Base-by-base conservation (phyloP, 495 filamentous ascomycete species). In the Parmelia sp. region DNA sequence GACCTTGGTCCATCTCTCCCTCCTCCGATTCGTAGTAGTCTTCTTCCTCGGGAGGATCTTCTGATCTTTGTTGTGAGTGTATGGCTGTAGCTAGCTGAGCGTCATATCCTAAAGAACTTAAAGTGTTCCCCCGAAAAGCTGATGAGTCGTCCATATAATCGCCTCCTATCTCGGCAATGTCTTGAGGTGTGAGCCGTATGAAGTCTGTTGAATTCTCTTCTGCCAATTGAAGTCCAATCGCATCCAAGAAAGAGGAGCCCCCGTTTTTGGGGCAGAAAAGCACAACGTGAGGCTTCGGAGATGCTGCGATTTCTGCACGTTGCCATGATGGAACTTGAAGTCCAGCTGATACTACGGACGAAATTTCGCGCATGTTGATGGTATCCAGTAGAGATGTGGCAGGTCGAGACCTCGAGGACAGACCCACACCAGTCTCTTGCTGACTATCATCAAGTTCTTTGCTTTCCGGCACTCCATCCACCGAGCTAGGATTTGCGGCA, bases 121-220 rank as follows among this genome's bases (percentile, higher is more conserved):
- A 53, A 74, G 80, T 36, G 71, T 69, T 64, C 66, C 76, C 35
- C 66, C 77, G 49, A 69, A 74, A 60, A 68, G 77, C 74, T 17
- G 75, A 72, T 31, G 77, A 68, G 57, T 95, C 90, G 44, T 88
- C 84, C 29, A 90, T 65, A 71, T 90, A 90, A 67, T 87, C 82
- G 36, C 86, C 89, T 47, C 88, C 82, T 47, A 97, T 77, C 62
- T 91, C 80, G 19, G 91, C 89, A 66, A 98, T 80, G 72, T 91
- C 90, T 65, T 89, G 86, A 19, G 91, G 86, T 73, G 88, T 85
- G 19, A 98, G 74, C 29, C 83, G 82, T 40, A 98, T 76, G 8
- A 97, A 71, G 72, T 97, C 90, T n/a, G 92, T 86, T 39, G 77
- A 75, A 17, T 88, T 64, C 23, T 83, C 78, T 15, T 75, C 70